Evolutionary conservation across 768 basidiomycete genomes (phyloP).

Genomic region (Xerocomellus dryophilus): DNA sequence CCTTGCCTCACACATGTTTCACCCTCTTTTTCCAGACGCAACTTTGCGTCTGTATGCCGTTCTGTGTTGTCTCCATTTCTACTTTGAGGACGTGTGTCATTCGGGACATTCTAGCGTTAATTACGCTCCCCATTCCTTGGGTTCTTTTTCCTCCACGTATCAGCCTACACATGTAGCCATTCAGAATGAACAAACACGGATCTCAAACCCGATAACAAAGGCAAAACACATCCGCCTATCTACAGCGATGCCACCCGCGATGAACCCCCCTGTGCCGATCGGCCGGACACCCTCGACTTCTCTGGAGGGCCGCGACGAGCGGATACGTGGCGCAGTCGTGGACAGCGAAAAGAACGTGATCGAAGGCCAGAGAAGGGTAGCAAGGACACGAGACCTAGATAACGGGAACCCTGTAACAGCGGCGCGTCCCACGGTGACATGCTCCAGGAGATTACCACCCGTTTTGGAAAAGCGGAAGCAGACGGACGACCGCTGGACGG

Average conservation of each 20-base stretch:
- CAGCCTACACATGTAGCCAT: background rate
- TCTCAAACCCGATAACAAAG: background rate
- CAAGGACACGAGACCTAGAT: background rate
- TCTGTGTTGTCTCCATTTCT: background rate
- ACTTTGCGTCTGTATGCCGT: background rate
- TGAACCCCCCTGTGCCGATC: background rate
- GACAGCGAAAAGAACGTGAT: slow-evolving; percentile 3
- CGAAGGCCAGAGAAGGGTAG: background rate
- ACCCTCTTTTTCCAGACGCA: background rate
- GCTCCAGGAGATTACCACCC: background rate
- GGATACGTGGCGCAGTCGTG: background rate
- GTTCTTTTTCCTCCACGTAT: background rate
- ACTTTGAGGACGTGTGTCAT: slow-evolving; percentile 2
- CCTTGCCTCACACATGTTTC: slow-evolving; percentile 2
- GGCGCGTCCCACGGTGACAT: background rate
- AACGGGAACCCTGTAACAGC: slow-evolving; percentile 5
- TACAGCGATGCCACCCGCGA: background rate
- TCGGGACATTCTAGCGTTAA: slow-evolving; percentile 10
- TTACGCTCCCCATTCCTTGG: background rate
- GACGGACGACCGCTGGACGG: background rate
- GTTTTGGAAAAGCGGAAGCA: background rate
- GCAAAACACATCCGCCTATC: background rate
- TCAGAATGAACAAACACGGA: slow-evolving; percentile 6
- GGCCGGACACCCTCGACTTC: background rate
- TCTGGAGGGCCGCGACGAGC: background rate